phyloP scores from a whole-genome alignment of 345 rosid genomes.

The Eucalyptus cloeziana region DNA sequence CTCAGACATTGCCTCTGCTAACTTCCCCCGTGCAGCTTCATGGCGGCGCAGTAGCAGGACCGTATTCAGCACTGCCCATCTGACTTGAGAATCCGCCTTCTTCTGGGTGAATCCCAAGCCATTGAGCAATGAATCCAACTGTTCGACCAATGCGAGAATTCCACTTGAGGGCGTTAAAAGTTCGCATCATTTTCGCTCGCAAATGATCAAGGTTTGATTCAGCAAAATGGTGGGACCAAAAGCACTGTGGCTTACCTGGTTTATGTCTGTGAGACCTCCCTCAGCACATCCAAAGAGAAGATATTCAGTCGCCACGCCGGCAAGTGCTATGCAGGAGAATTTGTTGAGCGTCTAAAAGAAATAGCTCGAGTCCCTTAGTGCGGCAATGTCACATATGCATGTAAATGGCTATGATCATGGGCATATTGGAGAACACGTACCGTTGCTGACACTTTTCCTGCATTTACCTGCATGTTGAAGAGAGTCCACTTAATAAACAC shows the following conservation, averaged over 20 bases:
- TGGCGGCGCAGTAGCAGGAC: slow-evolving; percentile 67
- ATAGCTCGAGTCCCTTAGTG: not conserved
- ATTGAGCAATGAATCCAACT: slow-evolving; percentile 58
- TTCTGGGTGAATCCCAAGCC: slow-evolving; percentile 81
- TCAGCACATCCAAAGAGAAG: slow-evolving; percentile 68
- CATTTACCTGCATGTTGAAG: slow-evolving; percentile 40
- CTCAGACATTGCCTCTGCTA: slow-evolving; percentile 62
- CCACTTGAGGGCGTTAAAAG: not conserved
- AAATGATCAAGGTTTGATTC: not conserved
- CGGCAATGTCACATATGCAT: not conserved
- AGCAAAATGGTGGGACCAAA: not conserved
- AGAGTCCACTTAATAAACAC: not conserved
- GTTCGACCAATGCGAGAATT: not conserved
- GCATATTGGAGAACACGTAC: slow-evolving; percentile 17
- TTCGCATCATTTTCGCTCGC: not conserved
- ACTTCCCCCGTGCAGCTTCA: slow-evolving; percentile 43
- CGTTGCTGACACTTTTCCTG: slow-evolving; percentile 64
- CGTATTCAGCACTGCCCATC: slow-evolving; percentile 84
- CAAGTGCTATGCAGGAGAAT: slow-evolving; percentile 84
- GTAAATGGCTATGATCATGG: not conserved
- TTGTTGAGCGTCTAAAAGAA: slow-evolving; percentile 64
- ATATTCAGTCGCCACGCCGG: slow-evolving; percentile 80
- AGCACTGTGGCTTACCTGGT: slow-evolving; percentile 29
- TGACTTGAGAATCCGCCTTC: slow-evolving; percentile 80
- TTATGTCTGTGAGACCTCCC: slow-evolving; percentile 83